Evolutionary conservation across 805 yeast genomes (phyloP), one percentile per base, ranked within the genome.

Genomic region (Wickerhamomyces chaumierensis): DNA sequence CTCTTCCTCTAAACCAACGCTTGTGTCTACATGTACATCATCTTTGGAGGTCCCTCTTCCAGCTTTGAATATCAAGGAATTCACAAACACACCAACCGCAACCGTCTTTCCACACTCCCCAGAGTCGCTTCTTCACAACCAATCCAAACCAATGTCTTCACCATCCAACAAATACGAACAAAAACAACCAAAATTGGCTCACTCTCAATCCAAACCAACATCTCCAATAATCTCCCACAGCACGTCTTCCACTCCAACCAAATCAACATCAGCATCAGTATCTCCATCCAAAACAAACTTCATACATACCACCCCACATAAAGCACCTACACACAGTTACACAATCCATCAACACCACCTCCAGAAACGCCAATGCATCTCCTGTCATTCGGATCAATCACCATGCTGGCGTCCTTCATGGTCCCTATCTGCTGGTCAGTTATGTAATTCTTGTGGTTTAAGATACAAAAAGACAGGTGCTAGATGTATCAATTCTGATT

Each of bases 321-420:
- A 49, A 39, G 52, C 53, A 2, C 52, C 49, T 23, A 48, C 52
- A 39, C 55, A 53, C 44, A 45, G 56, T 18, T 51, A 51, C 43
- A 51, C 58, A 33, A 48, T 51, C 8, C 53, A 48, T 36, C 58
- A 53, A 33, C 52, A 51, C 32, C 45, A 45, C 35, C 43, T 47
- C 13, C 39, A 36, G 37, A 51, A 46, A 53, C 69, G 95, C 48
- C 72, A 71, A 38, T 90, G 98, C 56, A 78, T 90, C 21, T 85
- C 96, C 5, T 90, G 98, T 61, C 86, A 87, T 6, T 76, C 92
- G 1, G 81, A 78, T 40, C 92, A 83, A 49, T 83, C 94, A 5
- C 98, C 98, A 4, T 90, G 98, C 60, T 90, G 98, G 98, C 74
- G 98, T 55, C 98, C 98, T 2, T 81, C 94, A 5, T 90, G 98